Percentiles rank a stretch among this genome's conserved stretches.
Evolutionary conservation across 768 basidiomycete genomes (phyloP).

Genomic region (Lyophyllum shimeji): DNA sequence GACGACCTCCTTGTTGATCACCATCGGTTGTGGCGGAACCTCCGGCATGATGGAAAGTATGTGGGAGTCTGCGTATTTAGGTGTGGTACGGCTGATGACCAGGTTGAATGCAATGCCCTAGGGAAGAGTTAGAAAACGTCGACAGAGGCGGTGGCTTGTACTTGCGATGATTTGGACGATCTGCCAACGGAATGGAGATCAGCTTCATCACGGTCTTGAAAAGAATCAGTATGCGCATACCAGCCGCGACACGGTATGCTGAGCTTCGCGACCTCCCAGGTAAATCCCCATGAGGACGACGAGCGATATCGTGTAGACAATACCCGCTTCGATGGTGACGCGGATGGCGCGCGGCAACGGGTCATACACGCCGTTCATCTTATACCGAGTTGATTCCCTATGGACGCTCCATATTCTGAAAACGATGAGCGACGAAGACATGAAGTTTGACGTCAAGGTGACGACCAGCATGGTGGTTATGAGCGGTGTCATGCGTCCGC

Average conservation of each 20-base stretch:
- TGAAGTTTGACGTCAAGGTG: conserved; percentile 1
- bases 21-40: neutral
- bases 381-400: conserved; percentile 1
- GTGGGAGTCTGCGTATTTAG: neutral
- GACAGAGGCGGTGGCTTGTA: neutral
- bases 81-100: conserved; percentile 6
- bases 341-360: conserved; percentile 2
- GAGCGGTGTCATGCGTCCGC: neutral
- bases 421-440: conserved; percentile 7
- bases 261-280: neutral
- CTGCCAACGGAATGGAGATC: neutral
- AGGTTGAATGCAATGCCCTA: conserved; percentile 16
- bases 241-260: conserved; percentile 1
- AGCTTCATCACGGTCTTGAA: neutral
- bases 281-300: conserved; percentile 3
- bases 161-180: conserved; percentile 14
- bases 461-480: neutral
- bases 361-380: neutral
- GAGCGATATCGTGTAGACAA: conserved; percentile 4
- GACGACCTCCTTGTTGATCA: conserved; percentile 14
- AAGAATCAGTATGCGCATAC: neutral
- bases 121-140: neutral
- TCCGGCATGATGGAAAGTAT: neutral
- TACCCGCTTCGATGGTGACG: conserved; percentile 8
- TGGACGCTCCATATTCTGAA: conserved; percentile 3